Base-by-base conservation (phyloP, 768 basidiomycete species). In the Sutorius australiensis region DNA sequence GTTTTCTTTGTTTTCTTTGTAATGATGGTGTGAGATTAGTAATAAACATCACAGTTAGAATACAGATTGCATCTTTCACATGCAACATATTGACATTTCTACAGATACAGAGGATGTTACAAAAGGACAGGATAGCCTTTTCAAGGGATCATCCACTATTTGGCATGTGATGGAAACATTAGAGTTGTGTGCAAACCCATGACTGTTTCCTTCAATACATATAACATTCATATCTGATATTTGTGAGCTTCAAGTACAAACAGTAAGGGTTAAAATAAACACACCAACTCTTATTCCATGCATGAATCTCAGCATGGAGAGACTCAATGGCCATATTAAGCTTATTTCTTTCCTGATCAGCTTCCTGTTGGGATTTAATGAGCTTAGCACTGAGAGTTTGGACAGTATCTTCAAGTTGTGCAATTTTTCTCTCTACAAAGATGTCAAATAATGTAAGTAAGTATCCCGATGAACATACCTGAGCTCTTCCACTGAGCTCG, bases 371-470 rank as follows among this genome's bases (percentile, higher is more conserved):
- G 5, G 31, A 59, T 16, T 49, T 8, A 3, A 28, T 14, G 1
- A 54, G 34, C 38, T 49, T 38, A 1, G 17, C 2, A 45, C 34
- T 57, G 14, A 49, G 57, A 4, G 37, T 47, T 30, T 53, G 38
- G 3, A 59, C 16, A 10, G 27, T 46, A 12, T 54, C 27, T 11
- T 48, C 51, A 5, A 58, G 51, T 9, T 30, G 21, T 2, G 11
- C 16, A 8, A 59, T 38, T 28, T 32, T 59, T 19, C 27, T 49
- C 38, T 46, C 57, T 59, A 6, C n/a, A 30, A 4, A 21, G 17
- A 17, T 5, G 21, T 48, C 19, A 58, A 42, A 30, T 34, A 30
- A 17, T 1, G 2, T 6, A 4, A 8, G 12, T 1, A 6, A 27
- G 21, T 8, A 1, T 30, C 6, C 2, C 2, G 4, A 28, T 5